Conservation (phyloP, 305 asterid genomes). For the Fraxinus latifolia region DNA sequence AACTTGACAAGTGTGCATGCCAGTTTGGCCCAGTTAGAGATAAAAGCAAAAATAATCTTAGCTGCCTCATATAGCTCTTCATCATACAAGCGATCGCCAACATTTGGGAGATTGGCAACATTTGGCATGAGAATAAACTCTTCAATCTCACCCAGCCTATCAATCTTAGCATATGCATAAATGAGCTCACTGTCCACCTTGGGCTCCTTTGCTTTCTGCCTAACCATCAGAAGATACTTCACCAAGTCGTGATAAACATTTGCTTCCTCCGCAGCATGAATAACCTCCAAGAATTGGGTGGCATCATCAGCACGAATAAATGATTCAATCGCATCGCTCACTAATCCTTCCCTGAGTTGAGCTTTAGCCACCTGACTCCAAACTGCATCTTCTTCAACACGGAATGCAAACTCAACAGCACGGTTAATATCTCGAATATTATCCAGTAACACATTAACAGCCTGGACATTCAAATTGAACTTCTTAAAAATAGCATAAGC, state of each 20-base stretch:
- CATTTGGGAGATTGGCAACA: conserved; percentile 97
- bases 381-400: conserved; percentile 97
- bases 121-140: conserved; percentile 97
- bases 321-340: conserved; percentile 95
- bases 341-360: conserved; percentile 94
- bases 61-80: conserved; percentile 97
- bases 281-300: conserved; percentile 86
- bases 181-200: conserved; percentile 97
- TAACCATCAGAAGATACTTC: conserved; percentile 92
- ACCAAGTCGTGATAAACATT: conserved; percentile 92
- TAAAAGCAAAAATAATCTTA: conserved; percentile 83
- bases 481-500: conserved; percentile 93
- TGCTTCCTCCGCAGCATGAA: conserved; percentile 78
- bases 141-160: conserved; percentile 84
- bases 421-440: conserved; percentile 87
- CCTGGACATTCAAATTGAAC: conserved; percentile 96
- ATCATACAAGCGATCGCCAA: conserved; percentile 95
- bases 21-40: conserved; percentile 94
- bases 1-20: conserved; percentile 82
- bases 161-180: conserved; percentile 97
- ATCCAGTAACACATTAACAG: conserved; percentile 84
- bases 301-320: conserved; percentile 95
- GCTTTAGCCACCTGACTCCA: conserved; percentile 99
- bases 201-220: conserved; percentile 93
- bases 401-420: conserved; percentile 94